Evolutionary conservation across 331 rosid species (phyloP).

Genomic region (Stylosanthes scabra): DNA sequence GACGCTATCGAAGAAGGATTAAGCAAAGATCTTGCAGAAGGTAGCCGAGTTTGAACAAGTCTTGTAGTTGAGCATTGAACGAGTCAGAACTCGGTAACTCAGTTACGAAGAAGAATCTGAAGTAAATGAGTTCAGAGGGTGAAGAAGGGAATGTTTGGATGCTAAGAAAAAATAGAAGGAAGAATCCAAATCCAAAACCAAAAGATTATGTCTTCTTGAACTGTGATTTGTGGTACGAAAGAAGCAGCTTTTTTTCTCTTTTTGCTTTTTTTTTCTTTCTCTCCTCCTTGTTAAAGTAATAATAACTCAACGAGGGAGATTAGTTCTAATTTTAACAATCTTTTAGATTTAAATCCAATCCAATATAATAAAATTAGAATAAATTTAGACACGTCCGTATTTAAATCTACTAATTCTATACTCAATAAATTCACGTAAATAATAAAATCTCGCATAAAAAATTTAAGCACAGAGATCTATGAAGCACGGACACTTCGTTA

Average conservation of each 20-base stretch:
- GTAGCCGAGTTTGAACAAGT: conserved; percentile 32
- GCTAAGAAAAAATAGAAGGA: neutral
- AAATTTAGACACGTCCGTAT: no score
- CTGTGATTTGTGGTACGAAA: neutral
- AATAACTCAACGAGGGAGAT: neutral
- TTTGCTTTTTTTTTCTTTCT: neutral
- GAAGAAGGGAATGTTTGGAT: conserved; percentile 55
- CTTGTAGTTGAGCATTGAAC: conserved; percentile 35
- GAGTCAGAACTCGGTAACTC: conserved; percentile 30
- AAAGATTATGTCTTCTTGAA: neutral
- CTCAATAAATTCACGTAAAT: no score
- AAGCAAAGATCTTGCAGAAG: conserved; percentile 49
- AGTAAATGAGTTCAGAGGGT: conserved; percentile 32
- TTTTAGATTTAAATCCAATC: neutral
- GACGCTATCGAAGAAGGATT: neutral
- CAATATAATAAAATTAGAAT: no score
- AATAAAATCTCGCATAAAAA: no score
- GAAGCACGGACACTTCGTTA: no score
- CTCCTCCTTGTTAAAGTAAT: neutral
- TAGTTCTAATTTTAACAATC: conserved; percentile 22
- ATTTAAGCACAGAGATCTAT: no score
- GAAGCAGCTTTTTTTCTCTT: neutral
- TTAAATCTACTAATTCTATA: no score
- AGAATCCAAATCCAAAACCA: neutral
- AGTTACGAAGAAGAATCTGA: conserved; percentile 3